A percentile compares a stretch with the other conserved stretches of the same genome.
These are phyloP conservation scores for Malassezia furfur DNA, from an alignment of 1,284 basidiomycete genomes.

Conservation along the genomic window DNA sequence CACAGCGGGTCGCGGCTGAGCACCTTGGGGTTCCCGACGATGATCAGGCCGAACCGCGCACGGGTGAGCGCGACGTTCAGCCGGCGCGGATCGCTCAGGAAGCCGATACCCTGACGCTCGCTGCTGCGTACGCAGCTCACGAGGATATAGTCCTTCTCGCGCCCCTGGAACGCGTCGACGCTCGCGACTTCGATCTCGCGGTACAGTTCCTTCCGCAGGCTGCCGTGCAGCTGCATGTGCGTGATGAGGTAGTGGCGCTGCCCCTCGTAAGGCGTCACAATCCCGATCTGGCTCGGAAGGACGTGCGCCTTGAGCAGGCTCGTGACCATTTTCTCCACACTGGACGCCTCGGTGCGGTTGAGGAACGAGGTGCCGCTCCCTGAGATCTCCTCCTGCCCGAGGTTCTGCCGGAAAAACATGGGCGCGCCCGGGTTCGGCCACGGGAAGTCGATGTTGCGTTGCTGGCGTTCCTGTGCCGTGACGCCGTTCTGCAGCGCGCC, in stretches of 20 bases:
- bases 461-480: conserved; percentile 87
- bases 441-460: conserved; percentile 97
- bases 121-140: conserved; percentile 97
- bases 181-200: conserved; percentile 98
- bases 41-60: conserved; percentile 95
- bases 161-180: conserved; percentile 97
- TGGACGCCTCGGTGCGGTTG: conserved; percentile 95
- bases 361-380: conserved; percentile 96
- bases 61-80: conserved; percentile 94
- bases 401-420: conserved; percentile 99
- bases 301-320: conserved; percentile 99
- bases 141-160: conserved; percentile 99
- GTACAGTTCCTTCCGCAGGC: conserved; percentile 95
- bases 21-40: conserved; percentile 95
- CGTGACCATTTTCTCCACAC: conserved; percentile 98
- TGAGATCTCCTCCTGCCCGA: conserved; percentile 98
- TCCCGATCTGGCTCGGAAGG: conserved; percentile 85
- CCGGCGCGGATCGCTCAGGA: conserved; percentile 92
- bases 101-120: conserved; percentile 98
- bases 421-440: conserved; percentile 97
- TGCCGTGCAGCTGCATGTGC: conserved; percentile 98
- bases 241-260: conserved; percentile 98
- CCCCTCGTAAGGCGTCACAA: conserved; percentile 97
- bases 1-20: conserved; percentile 81
- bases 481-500: conserved; percentile 98